Conservation (phyloP, 1,284 basidiomycete species). For the Microbotryum lychnidis-dioicae region DNA sequence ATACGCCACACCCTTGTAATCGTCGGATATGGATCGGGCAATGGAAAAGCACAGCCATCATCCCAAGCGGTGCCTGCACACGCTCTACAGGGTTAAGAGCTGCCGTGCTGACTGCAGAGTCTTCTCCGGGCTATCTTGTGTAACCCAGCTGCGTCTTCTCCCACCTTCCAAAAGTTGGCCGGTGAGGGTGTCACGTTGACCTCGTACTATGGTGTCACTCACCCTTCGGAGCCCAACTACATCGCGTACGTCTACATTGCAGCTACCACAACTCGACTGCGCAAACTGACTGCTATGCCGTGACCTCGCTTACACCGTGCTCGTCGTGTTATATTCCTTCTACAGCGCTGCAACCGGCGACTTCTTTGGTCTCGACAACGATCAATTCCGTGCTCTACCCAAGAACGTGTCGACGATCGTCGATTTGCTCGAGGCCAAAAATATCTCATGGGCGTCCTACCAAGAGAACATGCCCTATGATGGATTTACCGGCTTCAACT, state of each 20-base stretch:
- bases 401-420: conserved; percentile 51
- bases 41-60: not conserved
- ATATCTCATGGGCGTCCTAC: conserved; percentile 46
- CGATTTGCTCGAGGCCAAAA: conserved; percentile 56
- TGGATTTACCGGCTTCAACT: conserved; percentile 44
- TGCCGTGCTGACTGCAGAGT: not conserved
- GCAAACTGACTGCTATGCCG: no score
- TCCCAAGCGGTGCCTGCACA: not conserved
- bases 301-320: not conserved
- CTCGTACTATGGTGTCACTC: conserved; percentile 53
- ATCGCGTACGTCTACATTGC: conserved; percentile 8
- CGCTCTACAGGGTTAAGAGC: conserved; percentile 2
- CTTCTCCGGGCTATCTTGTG: not conserved
- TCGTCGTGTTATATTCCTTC: not conserved
- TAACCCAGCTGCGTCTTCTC: conserved; percentile 35
- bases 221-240: conserved; percentile 58
- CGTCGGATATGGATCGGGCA: no score
- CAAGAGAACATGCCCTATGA: conserved; percentile 56
- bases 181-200: conserved; percentile 50
- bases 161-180: conserved; percentile 49
- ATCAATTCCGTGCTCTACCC: conserved; percentile 43
- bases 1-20: no score
- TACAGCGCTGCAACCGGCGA: conserved; percentile 46
- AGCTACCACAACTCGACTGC: not conserved
- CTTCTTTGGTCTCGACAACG: conserved; percentile 52